A percentile compares a stretch with the other conserved stretches of the same genome.
phyloP scores from a whole-genome alignment of 208 protist genomes.

The Polymyxa betae region DNA sequence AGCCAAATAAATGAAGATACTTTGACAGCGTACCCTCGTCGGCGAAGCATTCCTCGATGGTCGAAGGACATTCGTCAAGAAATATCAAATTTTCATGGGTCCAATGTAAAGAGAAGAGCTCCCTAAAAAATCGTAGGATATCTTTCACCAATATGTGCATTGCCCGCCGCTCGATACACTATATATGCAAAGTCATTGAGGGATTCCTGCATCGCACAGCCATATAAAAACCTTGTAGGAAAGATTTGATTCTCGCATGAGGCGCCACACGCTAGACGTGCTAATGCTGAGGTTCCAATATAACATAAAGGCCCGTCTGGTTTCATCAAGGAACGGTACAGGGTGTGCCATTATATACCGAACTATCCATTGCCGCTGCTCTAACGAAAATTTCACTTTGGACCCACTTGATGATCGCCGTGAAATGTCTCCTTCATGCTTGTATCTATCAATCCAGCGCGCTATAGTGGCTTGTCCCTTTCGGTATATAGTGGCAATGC shows the following conservation, averaged over 20 bases:
- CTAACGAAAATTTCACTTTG: background rate
- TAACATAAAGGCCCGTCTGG: background rate
- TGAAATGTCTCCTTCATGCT: background rate
- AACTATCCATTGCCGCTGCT: background rate
- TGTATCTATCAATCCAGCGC: background rate
- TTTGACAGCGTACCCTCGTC: background rate
- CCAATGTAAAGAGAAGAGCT: background rate
- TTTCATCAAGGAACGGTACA: background rate
- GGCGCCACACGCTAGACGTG: too few relatives aligned
- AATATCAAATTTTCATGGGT: background rate
- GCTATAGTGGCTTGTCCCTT: background rate
- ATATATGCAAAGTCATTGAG: background rate
- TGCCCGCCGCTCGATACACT: conserved; percentile 12
- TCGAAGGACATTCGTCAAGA: background rate
- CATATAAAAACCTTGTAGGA: background rate
- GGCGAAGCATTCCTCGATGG: too few relatives aligned
- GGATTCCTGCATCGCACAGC: background rate
- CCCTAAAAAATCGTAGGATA: background rate
- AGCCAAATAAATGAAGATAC: background rate
- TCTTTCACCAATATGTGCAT: background rate
- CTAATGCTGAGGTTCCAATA: too few relatives aligned
- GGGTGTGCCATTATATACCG: background rate
- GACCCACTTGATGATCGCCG: background rate
- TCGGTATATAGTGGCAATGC: background rate
- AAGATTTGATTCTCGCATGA: background rate